Conservation (phyloP, 1,284 basidiomycete species). For the Ustilago tritici region DNA sequence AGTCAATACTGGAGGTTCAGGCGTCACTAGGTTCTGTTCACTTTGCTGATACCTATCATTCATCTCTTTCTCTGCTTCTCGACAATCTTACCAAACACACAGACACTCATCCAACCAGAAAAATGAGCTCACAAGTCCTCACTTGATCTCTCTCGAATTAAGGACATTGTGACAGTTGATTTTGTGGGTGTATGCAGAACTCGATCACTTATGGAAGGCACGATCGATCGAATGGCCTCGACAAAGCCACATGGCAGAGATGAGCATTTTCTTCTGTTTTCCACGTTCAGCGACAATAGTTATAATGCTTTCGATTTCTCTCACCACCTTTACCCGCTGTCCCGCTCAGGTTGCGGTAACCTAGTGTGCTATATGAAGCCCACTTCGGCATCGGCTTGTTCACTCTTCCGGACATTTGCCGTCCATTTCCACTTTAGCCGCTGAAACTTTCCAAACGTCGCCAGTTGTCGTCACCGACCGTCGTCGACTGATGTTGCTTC, state of each 20-base stretch:
- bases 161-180: not conserved
- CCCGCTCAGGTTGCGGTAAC: not conserved
- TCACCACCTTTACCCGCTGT: not conserved
- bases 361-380: not conserved
- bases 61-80: not conserved
- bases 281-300: not conserved
- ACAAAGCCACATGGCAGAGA: not conserved
- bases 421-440: not conserved
- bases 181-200: too few species aligned
- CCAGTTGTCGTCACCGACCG: not conserved
- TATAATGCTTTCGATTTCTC: not conserved
- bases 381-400: not conserved
- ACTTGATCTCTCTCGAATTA: not conserved
- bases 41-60: not conserved
- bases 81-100: not conserved
- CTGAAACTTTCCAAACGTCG: not conserved
- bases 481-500: too few species aligned
- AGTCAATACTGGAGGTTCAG: conserved; percentile 11
- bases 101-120: conserved; percentile 64
- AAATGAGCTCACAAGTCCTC: conserved; percentile 19
- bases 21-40: not conserved
- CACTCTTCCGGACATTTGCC: not conserved
- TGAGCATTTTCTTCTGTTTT: not conserved
- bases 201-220: too few species aligned
- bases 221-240: too few species aligned